Evolutionary conservation across 1,284 basidiomycete species (phyloP), one percentile per base, ranked within the genome.

Genomic region (Paramarasmius palmivorus): DNA sequence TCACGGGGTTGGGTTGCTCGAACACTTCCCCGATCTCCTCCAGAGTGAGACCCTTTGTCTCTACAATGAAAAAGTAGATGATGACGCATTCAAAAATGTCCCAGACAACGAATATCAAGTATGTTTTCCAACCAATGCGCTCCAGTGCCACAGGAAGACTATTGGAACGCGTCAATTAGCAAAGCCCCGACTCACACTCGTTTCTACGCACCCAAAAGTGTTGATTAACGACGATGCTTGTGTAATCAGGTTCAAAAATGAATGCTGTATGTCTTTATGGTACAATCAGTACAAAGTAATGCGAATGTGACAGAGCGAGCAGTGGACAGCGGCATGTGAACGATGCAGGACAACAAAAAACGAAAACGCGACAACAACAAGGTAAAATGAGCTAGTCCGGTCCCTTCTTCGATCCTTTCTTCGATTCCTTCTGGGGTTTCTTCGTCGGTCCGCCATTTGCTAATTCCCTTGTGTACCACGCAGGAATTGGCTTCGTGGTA

Each of bases 11-110:
- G 1, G 66, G 62, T 55, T 75, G 69, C 46, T 72, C 71, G 54
- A 82, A 82, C 19, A 82, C 69, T 40, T 78, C 73, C 52, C 79
- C 76, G 53, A 83, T 77, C 61, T 82, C 79, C 57, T 82, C 81
- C 44, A 83, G 67, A 2, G 77, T 77, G 34, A 81, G 67, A 23
- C 73, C 72, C 62, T 76, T 73, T 38, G 75, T 79, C 62, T 81
- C 78, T 10, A 79, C 69, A 20, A 74, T 26, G 64, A 44, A 55
- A 23, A 50, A 38, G 63, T 78, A 85, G 55, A 86, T 78, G 56
- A 84, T 73, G n/a, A 76, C 58, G 35, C 79, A 68, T 59, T 84
- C 83, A 58, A 85, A 78, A 0, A 74, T 61, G 59, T 82, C 78
- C 74, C 76, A 82, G n/a, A 68, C 62, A 46, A 76, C 63, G 63